phyloP scores from a whole-genome alignment of 2,329 filamentous ascomycete genomes.

The Escovopsis sp. region DNA sequence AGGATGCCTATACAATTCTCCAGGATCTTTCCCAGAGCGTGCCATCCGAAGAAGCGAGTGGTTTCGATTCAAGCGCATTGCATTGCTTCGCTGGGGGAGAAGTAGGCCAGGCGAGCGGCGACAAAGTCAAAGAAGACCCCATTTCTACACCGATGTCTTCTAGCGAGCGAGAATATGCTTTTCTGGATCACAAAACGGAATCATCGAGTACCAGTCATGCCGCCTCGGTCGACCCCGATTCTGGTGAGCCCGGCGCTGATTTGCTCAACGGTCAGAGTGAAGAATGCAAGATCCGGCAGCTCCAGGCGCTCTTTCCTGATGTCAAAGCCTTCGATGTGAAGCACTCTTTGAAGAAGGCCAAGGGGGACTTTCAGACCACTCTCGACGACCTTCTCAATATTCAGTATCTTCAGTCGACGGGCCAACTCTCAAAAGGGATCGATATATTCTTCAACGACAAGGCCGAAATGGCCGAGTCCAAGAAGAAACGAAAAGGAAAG shows the following conservation, averaged over 20 bases:
- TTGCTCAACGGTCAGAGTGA: conserved; percentile 29
- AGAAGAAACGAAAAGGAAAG: conserved; percentile 23
- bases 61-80: conserved; percentile 66
- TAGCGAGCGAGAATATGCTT: conserved; percentile 13
- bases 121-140: conserved; percentile 11
- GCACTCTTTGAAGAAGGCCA: conserved; percentile 51
- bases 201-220: conserved; percentile 13
- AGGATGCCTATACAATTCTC: conserved; percentile 43
- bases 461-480: conserved; percentile 20
- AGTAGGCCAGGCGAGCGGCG: conserved; percentile 10
- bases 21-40: conserved; percentile 52
- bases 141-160: conserved; percentile 11
- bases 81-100: conserved; percentile 23
- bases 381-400: conserved; percentile 72
- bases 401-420: conserved; percentile 57
- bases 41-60: conserved; percentile 51
- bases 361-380: conserved; percentile 51
- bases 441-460: conserved; percentile 60
- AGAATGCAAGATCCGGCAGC: conserved; percentile 46
- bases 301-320: conserved; percentile 58
- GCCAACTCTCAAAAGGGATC: conserved; percentile 54
- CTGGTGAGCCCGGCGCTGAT: conserved; percentile 15
- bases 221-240: conserved; percentile 11
- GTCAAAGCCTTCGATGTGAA: conserved; percentile 51
- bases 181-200: conserved; percentile 16